These are phyloP conservation scores for Aureobasidium sp. DNA, from an alignment of 2,329 filamentous ascomycete genomes.

Conservation along the genomic window DNA sequence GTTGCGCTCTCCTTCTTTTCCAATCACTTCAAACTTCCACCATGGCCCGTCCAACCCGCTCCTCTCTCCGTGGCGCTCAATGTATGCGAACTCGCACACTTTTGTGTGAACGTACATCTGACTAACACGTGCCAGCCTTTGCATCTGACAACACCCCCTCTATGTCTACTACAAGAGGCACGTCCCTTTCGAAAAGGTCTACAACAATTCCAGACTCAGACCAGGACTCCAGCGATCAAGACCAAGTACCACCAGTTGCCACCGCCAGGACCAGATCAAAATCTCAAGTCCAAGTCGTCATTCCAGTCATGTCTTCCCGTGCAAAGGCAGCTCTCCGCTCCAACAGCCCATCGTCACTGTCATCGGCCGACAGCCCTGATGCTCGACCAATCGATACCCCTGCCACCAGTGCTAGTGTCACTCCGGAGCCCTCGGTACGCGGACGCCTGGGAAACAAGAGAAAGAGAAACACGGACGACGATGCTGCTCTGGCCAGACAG, in stretches of 20 bases:
- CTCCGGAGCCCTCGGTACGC: constrained; percentile 42
- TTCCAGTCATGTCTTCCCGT: constrained; percentile 12
- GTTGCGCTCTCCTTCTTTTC: not conserved
- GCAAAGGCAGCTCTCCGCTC: not conserved
- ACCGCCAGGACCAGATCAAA: not conserved
- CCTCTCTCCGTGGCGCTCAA: constrained; percentile 3
- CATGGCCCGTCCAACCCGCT: constrained; percentile 11
- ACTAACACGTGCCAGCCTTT: constrained; percentile 6
- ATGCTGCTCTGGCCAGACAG: constrained; percentile 26
- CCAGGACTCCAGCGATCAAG: constrained; percentile 1
- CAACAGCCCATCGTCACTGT: constrained; percentile 18
- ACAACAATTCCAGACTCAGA: constrained; percentile 7
- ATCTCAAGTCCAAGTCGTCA: constrained; percentile 13
- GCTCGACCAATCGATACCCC: constrained; percentile 54
- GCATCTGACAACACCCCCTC: not conserved
- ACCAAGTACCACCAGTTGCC: not conserved
- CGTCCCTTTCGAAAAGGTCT: not conserved
- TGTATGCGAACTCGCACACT: not conserved
- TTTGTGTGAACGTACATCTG: not conserved
- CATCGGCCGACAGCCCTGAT: constrained; percentile 31
- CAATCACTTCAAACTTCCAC: not conserved
- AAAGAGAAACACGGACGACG: constrained; percentile 27
- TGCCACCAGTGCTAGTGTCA: constrained; percentile 52
- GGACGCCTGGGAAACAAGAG: constrained; percentile 24
- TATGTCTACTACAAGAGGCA: not conserved